A percentile compares a stretch with the other conserved stretches of the same genome.
Conservation (phyloP, 371 early-diverging fungal species). For the Mucor racemosus region DNA sequence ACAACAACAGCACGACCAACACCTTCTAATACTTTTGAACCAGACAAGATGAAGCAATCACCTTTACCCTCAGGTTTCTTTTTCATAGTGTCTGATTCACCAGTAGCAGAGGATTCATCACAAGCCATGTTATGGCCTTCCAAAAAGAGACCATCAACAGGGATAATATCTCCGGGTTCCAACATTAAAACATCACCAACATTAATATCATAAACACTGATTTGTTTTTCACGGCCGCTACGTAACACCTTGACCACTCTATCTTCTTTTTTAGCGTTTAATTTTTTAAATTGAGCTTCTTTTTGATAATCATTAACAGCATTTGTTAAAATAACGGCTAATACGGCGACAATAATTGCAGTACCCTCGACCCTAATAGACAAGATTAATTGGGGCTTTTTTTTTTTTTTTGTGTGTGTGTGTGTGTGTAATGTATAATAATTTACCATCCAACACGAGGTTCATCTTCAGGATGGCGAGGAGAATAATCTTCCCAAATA, state of each 20-base stretch:
- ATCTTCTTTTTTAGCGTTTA: conserved; percentile 92
- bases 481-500: conserved; percentile 71
- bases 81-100: conserved; percentile 88
- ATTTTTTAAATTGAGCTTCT: conserved; percentile 91
- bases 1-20: conserved; percentile 84
- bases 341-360: conserved; percentile 88
- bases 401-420: too few species aligned
- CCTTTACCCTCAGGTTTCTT: conserved; percentile 60
- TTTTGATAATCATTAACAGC: conserved; percentile 97
- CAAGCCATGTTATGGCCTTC: conserved; percentile 82
- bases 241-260: conserved; percentile 81
- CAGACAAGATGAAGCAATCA: conserved; percentile 90
- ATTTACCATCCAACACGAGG: conserved; percentile 71
- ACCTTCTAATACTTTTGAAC: conserved; percentile 91
- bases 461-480: conserved; percentile 61
- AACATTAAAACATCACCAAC: conserved; percentile 90
- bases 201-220: conserved; percentile 84
- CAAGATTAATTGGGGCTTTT: neutral
- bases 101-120: conserved; percentile 93
- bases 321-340: conserved; percentile 90
- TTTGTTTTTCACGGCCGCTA: conserved; percentile 76
- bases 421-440: neutral
- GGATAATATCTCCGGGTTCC: conserved; percentile 95
- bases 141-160: conserved; percentile 86
- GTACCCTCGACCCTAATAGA: conserved; percentile 76